Evolutionary conservation across 768 basidiomycete genomes (phyloP).

Genomic region (Postia placenta): DNA sequence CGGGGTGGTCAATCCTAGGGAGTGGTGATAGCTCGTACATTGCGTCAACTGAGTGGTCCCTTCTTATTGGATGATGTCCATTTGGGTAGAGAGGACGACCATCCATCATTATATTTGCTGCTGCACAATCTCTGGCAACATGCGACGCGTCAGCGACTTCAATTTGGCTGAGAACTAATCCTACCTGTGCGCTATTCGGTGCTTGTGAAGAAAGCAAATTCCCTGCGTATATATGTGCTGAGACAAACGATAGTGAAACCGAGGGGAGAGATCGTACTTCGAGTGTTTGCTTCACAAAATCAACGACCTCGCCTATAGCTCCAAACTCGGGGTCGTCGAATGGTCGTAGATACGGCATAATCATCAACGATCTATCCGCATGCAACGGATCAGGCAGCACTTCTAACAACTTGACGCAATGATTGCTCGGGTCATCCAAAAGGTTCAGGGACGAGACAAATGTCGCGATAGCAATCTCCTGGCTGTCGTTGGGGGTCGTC

Average conservation of each 20-base stretch:
- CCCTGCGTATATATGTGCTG: constrained; percentile 9
- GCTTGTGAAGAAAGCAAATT: constrained; percentile 18
- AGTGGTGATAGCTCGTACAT: constrained; percentile 22
- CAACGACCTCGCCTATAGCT: constrained; percentile 15
- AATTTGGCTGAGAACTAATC: not conserved
- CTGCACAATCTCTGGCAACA: constrained; percentile 8
- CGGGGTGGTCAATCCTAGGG: constrained; percentile 28
- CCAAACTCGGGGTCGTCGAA: constrained; percentile 20
- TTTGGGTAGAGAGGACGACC: constrained; percentile 9
- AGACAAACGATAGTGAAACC: not conserved
- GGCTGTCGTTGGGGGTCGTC: not conserved
- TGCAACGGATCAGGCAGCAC: constrained; percentile 14
- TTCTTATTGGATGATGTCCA: constrained; percentile 19
- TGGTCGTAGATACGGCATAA: constrained; percentile 23
- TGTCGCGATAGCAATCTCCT: constrained; percentile 8
- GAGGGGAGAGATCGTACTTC: constrained; percentile 10
- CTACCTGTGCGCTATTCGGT: constrained; percentile 20
- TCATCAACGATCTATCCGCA: constrained; percentile 6
- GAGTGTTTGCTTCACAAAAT: constrained; percentile 14
- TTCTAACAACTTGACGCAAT: constrained; percentile 19
- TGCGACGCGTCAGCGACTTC: not conserved
- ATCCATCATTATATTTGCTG: constrained; percentile 18
- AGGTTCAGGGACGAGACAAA: constrained; percentile 8
- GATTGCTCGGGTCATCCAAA: constrained; percentile 11
- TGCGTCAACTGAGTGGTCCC: constrained; percentile 26